Evolutionary conservation across 257 asterid genomes (phyloP).

Genomic region (Ocimum tenuiflorum): DNA sequence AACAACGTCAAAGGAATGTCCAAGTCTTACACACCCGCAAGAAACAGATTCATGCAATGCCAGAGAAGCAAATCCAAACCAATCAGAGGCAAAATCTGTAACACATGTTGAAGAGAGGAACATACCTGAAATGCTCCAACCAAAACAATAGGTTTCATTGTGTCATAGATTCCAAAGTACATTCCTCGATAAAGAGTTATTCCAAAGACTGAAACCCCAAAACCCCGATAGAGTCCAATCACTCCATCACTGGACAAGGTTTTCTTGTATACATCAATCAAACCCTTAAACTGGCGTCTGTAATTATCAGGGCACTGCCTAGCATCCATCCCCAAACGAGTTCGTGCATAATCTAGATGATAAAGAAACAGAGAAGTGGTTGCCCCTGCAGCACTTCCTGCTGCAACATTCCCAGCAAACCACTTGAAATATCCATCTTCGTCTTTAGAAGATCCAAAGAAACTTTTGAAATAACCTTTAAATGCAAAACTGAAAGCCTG

Average conservation of each 20-base stretch:
- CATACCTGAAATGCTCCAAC: constrained; percentile 67
- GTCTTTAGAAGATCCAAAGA: constrained; percentile 67
- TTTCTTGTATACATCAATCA: constrained; percentile 60
- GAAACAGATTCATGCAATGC: no score
- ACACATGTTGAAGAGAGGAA: no score
- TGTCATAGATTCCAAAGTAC: constrained; percentile 91
- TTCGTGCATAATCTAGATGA: constrained; percentile 53
- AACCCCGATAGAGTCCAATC: constrained; percentile 76
- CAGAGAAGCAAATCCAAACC: no score
- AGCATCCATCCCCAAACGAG: constrained; percentile 49
- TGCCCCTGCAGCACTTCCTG: constrained; percentile 98
- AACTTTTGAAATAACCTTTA: constrained; percentile 68
- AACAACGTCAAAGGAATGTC: no score
- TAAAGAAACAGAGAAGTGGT: constrained; percentile 65
- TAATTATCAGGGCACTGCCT: constrained; percentile 26
- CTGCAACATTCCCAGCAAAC: constrained; percentile 89
- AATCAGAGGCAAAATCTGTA: no score
- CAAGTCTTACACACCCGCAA: no score
- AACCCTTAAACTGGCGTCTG: constrained; percentile 41
- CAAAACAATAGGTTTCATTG: constrained; percentile 78
- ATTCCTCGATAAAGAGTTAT: constrained; percentile 87
- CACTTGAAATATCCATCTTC: constrained; percentile 70
- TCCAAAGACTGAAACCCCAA: constrained; percentile 73
- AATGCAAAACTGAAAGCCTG: constrained; percentile 91
- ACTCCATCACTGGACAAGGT: constrained; percentile 74